Evolutionary conservation across 2,329 filamentous ascomycete species (phyloP).

Genomic region (Sporothrix mexicana): DNA sequence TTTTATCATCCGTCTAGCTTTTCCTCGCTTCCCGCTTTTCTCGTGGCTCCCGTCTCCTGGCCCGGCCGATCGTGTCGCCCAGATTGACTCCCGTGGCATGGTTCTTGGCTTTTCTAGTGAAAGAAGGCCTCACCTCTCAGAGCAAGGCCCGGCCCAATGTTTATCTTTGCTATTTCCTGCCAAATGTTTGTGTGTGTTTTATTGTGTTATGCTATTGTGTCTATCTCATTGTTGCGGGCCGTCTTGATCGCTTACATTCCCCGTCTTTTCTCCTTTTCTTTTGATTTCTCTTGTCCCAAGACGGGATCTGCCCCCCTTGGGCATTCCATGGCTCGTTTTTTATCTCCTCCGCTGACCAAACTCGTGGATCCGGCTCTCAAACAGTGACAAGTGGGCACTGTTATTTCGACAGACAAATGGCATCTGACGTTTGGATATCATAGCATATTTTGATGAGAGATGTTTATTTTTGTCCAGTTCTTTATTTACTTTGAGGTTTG

Average conservation of each 20-base stretch:
- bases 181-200: not conserved
- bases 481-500: not conserved
- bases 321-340: constrained; percentile 1
- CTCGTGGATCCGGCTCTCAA: not conserved
- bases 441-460: not conserved
- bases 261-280: not conserved
- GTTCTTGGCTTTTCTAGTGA: not conserved
- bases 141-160: constrained; percentile 6
- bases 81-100: constrained; percentile 23
- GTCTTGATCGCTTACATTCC: constrained; percentile 5
- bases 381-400: no score
- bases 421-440: not conserved
- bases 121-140: not conserved
- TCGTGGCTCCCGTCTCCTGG: constrained; percentile 11
- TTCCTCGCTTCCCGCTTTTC: not conserved
- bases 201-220: not conserved
- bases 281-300: not conserved
- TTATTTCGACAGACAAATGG: not conserved
- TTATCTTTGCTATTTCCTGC: not conserved
- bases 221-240: not conserved
- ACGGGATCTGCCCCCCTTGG: not conserved
- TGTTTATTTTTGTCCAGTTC: not conserved
- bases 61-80: constrained; percentile 20
- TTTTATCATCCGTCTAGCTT: constrained; percentile 11
- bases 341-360: not conserved